phyloP scores from a whole-genome alignment of 2,329 filamentous ascomycete species.

The Beauveria asiatica region DNA sequence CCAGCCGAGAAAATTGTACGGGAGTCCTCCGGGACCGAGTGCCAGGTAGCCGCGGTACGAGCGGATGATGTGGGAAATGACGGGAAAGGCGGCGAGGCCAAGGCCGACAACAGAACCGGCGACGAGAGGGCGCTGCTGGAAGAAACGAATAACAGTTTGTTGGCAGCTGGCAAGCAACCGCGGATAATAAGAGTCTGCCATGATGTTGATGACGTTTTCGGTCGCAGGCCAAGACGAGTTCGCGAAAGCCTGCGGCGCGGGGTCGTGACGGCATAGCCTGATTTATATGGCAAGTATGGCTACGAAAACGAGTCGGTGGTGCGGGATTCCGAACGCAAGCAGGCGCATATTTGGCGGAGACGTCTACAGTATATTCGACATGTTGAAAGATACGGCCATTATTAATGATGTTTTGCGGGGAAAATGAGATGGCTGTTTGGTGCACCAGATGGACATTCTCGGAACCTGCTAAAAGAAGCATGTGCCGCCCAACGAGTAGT shows the following conservation, averaged over 20 bases:
- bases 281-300: not conserved
- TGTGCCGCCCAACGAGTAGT: not conserved
- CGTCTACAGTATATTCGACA: not conserved
- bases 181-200: not conserved
- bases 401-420: not conserved
- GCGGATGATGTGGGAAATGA: conserved; percentile 17
- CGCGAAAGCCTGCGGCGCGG: not conserved
- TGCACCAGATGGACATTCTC: no score
- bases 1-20: conserved; percentile 34
- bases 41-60: conserved; percentile 33
- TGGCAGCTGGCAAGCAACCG: not conserved
- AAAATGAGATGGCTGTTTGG: no score
- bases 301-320: not conserved
- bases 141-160: not conserved
- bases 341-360: not conserved
- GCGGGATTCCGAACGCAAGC: not conserved
- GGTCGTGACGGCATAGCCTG: not conserved
- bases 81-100: not conserved
- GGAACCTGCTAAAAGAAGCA: not conserved
- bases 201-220: not conserved
- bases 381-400: not conserved
- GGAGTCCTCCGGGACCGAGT: conserved; percentile 35
- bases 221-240: not conserved
- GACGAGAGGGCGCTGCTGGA: not conserved
- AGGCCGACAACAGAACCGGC: not conserved